Base-by-base conservation (phyloP, 805 yeast genomes). In the Ogataea methylovora region DNA sequence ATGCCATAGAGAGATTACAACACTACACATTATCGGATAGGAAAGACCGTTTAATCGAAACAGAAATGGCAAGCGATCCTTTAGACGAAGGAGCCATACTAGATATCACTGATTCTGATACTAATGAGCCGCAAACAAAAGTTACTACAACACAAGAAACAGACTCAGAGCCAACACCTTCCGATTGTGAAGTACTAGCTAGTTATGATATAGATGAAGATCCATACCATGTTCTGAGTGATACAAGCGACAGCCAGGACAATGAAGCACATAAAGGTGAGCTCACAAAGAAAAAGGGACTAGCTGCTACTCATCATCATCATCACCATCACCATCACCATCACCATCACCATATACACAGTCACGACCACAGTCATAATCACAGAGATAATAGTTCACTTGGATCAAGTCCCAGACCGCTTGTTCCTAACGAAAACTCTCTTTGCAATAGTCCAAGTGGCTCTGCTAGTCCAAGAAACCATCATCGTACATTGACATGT, bases 401-500 rank as follows among this genome's bases (percentile, higher is more conserved):
- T n/a, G n/a, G n/a, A n/a, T n/a, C n/a, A n/a, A n/a, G n/a, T n/a
- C n/a, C n/a, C n/a, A n/a, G n/a, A n/a, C n/a, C n/a, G n/a, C n/a
- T n/a, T n/a, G n/a, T n/a, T n/a, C n/a, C n/a, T n/a, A n/a, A n/a
- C n/a, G n/a, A n/a, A n/a, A n/a, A n/a, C n/a, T n/a, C n/a, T n/a
- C n/a, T n/a, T n/a, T n/a, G n/a, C n/a, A n/a, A n/a, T n/a, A n/a
- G n/a, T n/a, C n/a, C n/a, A n/a, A n/a, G n/a, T n/a, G n/a, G n/a
- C n/a, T n/a, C n/a, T n/a, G n/a, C n/a, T n/a, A n/a, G n/a, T n/a
- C n/a, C n/a, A 8, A 49, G 55, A 25, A 55, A 58, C 33, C 76
- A 70, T 43, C 60, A 57, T 24, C 41, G 75, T 29, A 48, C 72
- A 25, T 56, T 65, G n/a, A 61, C 73, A 0, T 62, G 71, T 27